These are phyloP conservation scores for Fusarium sp. DNA, from an alignment of 2,329 filamentous ascomycete species.

Conservation along the genomic window DNA sequence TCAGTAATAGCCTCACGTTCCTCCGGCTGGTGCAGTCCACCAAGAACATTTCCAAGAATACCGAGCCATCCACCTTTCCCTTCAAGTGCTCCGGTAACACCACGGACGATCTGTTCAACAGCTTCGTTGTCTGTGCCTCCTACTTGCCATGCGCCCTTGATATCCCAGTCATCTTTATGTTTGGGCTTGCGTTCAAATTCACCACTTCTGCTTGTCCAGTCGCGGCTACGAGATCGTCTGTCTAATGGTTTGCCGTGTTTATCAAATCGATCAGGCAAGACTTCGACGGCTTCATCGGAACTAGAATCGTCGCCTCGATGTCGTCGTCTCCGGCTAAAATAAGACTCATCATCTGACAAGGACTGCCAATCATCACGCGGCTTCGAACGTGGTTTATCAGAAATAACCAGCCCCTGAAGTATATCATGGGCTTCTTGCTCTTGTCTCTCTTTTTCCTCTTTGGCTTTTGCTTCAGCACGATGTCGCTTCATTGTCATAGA, in stretches of 20 bases:
- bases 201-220: slow-evolving; percentile 54
- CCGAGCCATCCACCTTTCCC: slow-evolving; percentile 49
- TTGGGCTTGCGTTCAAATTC: slow-evolving; percentile 55
- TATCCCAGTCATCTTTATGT: slow-evolving; percentile 49
- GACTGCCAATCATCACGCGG: slow-evolving; percentile 35
- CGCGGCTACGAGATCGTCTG: slow-evolving; percentile 26
- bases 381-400: slow-evolving; percentile 25
- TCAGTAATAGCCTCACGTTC: slow-evolving; percentile 28
- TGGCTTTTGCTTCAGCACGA: slow-evolving; percentile 46
- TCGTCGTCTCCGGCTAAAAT: slow-evolving; percentile 39
- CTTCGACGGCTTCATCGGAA: slow-evolving; percentile 55
- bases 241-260: slow-evolving; percentile 55
- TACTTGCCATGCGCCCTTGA: slow-evolving; percentile 59
- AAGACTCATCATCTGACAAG: slow-evolving; percentile 15
- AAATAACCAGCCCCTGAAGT: slow-evolving; percentile 34
- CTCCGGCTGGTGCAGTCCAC: slow-evolving; percentile 32
- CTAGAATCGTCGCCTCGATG: slow-evolving; percentile 27
- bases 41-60: slow-evolving; percentile 48
- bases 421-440: slow-evolving; percentile 34
- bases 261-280: slow-evolving; percentile 62
- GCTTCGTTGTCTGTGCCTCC: slow-evolving; percentile 56
- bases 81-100: slow-evolving; percentile 46
- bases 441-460: slow-evolving; percentile 32
- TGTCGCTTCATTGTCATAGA: slow-evolving; percentile 58
- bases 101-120: slow-evolving; percentile 51